Conservation (phyloP, 2,329 filamentous ascomycete genomes). For the Xylaria multiplex region DNA sequence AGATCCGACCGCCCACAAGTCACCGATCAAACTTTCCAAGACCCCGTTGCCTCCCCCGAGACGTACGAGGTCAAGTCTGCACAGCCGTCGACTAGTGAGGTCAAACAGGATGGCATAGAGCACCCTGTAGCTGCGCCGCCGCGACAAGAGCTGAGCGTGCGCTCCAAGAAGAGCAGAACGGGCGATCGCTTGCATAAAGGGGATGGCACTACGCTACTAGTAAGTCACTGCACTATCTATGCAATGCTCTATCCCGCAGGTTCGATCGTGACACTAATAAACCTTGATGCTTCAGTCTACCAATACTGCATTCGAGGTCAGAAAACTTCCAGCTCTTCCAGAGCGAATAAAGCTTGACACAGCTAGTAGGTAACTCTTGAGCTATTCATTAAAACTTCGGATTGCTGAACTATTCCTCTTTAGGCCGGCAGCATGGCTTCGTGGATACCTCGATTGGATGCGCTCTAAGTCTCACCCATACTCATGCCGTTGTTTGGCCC, state of each 20-base stretch:
- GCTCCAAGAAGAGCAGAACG: slow-evolving; percentile 71
- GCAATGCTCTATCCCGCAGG: background rate
- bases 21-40: slow-evolving; percentile 66
- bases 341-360: slow-evolving; percentile 76
- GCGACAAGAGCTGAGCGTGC: slow-evolving; percentile 66
- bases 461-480: slow-evolving; percentile 81
- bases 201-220: slow-evolving; percentile 73
- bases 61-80: slow-evolving; percentile 66
- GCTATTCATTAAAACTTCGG: slow-evolving; percentile 1
- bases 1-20: slow-evolving; percentile 58
- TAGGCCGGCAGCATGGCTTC: slow-evolving; percentile 72
- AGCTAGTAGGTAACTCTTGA: slow-evolving; percentile 63
- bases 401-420: slow-evolving; percentile 40
- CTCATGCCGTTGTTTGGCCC: slow-evolving; percentile 89
- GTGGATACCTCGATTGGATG: slow-evolving; percentile 75
- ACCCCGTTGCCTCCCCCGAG: slow-evolving; percentile 62
- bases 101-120: slow-evolving; percentile 61
- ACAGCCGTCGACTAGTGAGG: slow-evolving; percentile 58
- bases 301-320: slow-evolving; percentile 85
- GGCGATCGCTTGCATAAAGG: slow-evolving; percentile 72
- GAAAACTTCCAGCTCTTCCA: slow-evolving; percentile 84
- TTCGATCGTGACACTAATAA: background rate
- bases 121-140: slow-evolving; percentile 50
- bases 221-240: slow-evolving; percentile 54
- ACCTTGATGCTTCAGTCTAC: slow-evolving; percentile 67